Percentiles rank a stretch among this genome's conserved stretches.
These are phyloP conservation scores for Ambrosia artemisiifolia DNA, from an alignment of 129 eudicot species.

Conservation along the genomic window DNA sequence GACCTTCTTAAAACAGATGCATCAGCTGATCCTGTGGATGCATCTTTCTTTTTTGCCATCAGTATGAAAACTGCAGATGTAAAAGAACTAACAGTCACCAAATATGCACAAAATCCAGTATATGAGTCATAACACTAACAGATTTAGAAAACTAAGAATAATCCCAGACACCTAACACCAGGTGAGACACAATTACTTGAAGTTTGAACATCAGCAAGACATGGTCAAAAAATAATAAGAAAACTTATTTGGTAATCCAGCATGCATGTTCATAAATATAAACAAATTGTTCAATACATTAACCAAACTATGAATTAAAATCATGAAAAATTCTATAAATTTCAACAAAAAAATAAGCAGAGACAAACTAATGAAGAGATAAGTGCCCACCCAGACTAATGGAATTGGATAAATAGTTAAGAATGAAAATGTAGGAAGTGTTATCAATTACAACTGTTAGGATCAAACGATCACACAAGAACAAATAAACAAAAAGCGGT, in stretches of 20 bases:
- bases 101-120: no score
- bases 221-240: not conserved
- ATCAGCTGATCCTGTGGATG: slow-evolving; percentile 28
- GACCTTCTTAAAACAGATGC: slow-evolving; percentile 45
- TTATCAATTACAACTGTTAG: no score
- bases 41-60: slow-evolving; percentile 45
- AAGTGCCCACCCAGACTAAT: not conserved
- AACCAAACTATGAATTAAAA: not conserved
- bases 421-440: not conserved
- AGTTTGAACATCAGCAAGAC: not conserved
- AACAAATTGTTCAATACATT: not conserved
- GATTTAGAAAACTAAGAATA: not conserved
- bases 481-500: no score
- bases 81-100: not conserved
- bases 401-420: not conserved
- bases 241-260: no score
- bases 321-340: not conserved
- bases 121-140: no score
- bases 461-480: no score
- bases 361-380: not conserved
- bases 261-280: no score
- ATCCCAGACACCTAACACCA: not conserved
- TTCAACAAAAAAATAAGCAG: not conserved
- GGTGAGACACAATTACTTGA: not conserved
- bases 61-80: slow-evolving; percentile 19